phyloP scores from a whole-genome alignment of 2,329 filamentous ascomycete species.

The Botrytis fragariae region DNA sequence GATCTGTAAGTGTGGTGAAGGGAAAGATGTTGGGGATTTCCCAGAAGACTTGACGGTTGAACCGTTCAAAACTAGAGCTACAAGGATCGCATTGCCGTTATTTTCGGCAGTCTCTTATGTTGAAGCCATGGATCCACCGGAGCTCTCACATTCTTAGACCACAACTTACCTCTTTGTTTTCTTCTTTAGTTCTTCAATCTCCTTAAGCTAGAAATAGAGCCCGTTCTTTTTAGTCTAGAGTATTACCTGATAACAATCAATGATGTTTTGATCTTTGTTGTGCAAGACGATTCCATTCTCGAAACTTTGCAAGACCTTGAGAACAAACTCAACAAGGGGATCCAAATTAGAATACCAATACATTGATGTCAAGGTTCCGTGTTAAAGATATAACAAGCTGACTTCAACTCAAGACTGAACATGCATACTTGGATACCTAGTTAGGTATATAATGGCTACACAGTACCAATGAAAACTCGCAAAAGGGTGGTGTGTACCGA shows the following conservation, averaged over 20 bases:
- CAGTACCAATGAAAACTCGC: accelerated
- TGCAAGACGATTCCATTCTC: not conserved
- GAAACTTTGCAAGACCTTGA: not conserved
- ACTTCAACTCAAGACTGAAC: not conserved
- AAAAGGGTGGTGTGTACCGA: too few relatives aligned
- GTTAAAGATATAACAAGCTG: not conserved
- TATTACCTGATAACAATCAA: not conserved
- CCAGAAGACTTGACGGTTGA: not conserved
- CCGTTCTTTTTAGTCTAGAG: too few relatives aligned
- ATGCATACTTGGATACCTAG: not conserved
- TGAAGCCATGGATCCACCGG: not conserved
- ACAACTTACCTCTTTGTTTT: not conserved
- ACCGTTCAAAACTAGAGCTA: not conserved
- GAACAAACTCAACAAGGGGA: not conserved
- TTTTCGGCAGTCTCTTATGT: conserved; percentile 1
- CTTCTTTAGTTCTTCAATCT: not conserved
- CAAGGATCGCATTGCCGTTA: not conserved
- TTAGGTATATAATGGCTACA: not conserved
- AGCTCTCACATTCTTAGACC: not conserved
- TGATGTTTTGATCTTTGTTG: not conserved
- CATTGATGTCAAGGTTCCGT: not conserved
- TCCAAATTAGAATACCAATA: not conserved
- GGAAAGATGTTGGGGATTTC: conserved; percentile 2
- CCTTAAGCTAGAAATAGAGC: not conserved
- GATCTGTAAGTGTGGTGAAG: not conserved